Base-by-base conservation (phyloP, 495 filamentous ascomycete genomes). In the Penicillium coprophilum region DNA sequence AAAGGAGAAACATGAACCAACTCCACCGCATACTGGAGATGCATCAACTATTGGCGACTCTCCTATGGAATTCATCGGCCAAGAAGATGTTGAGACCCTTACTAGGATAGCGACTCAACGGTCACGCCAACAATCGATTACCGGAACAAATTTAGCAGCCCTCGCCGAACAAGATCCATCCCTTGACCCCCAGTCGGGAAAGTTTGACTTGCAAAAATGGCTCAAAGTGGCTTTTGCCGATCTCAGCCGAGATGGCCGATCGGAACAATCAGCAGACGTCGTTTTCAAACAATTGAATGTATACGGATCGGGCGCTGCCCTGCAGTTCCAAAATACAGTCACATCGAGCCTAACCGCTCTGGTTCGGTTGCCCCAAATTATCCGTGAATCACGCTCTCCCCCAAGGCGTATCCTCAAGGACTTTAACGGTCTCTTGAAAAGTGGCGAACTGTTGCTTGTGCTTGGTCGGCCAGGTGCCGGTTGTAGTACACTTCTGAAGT, bases 301-400 rank as follows among this genome's bases (percentile, higher is more conserved):
- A 4, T 77, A 71, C 20, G 82, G 81, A 10, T 75, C 77, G 6
- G 81, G 81, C 0, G 66, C 75, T 12, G 79, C 79, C 0, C 56
- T 82, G 21, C 76, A 82, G 38, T 66, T 81, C 0, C 82, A 85
- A 49, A 64, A 78, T 11, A 81, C 75, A 1, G 77, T 84, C 12
- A 65, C 64, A 23, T 73, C 73, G 9, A 57, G 76, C 6, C 41
- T 83, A n/a, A 66, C 69, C 12, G 62, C 72, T 0, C 81, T 77
- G 1, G 65, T 80, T 36, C 71, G 75, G 8, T 45, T 74, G 12
- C 58, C 63, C 9, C 58, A 65, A 30, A 34, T 52, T 20, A 46
- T 59, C 38, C 59, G 52, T 27, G 40, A 58, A 27, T 52, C 62
- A 0, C 48, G 58, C 0, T 53, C 62, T 1, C 63, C 70, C 2